These are phyloP conservation scores for Daedaleopsis sinensis DNA, from an alignment of 768 basidiomycete species.

Conservation along the genomic window DNA sequence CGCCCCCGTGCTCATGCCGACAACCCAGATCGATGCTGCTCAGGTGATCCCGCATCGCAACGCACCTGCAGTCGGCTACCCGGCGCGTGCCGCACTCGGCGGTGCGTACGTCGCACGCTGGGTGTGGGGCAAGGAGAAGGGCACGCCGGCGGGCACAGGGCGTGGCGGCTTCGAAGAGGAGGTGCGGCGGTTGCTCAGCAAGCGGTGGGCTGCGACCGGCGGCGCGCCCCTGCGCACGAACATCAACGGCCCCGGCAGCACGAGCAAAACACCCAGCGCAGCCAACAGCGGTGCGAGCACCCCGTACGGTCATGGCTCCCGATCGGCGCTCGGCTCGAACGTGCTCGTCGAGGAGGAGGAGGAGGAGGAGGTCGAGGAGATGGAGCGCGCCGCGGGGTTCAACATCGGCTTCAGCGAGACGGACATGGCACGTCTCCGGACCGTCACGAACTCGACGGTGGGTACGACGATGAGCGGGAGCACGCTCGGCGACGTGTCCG, in stretches of 20 bases:
- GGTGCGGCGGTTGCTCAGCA: slow-evolving; percentile 67
- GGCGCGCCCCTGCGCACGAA: slow-evolving; percentile 62
- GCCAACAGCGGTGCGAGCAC: slow-evolving; percentile 71
- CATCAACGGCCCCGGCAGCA: slow-evolving; percentile 42
- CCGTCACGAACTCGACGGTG: slow-evolving; percentile 52
- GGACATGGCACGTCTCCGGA: slow-evolving; percentile 51
- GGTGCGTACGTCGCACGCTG: slow-evolving; percentile 82
- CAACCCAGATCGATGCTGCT: slow-evolving; percentile 76
- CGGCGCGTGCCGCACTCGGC: slow-evolving; percentile 71
- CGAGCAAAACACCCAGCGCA: slow-evolving; percentile 44
- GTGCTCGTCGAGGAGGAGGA: slow-evolving; percentile 76
- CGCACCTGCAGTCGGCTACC: slow-evolving; percentile 69
- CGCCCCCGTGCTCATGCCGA: slow-evolving; percentile 74
- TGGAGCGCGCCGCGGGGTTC: slow-evolving; percentile 45
- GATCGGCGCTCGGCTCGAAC: slow-evolving; percentile 46
- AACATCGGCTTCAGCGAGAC: slow-evolving; percentile 46
- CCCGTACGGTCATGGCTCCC: slow-evolving; percentile 54
- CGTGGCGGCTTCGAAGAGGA: slow-evolving; percentile 80
- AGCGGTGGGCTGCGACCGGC: slow-evolving; percentile 74
- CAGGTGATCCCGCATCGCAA: slow-evolving; percentile 73
- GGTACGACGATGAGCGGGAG: slow-evolving; percentile 35
- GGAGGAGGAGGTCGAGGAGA: slow-evolving; percentile 70
- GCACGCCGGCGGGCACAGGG: slow-evolving; percentile 39
- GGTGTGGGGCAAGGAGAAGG: slow-evolving; percentile 77
- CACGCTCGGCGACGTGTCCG: slow-evolving; percentile 46